Conservation (phyloP, 208 protist species). For the Leishmania arabica region DNA sequence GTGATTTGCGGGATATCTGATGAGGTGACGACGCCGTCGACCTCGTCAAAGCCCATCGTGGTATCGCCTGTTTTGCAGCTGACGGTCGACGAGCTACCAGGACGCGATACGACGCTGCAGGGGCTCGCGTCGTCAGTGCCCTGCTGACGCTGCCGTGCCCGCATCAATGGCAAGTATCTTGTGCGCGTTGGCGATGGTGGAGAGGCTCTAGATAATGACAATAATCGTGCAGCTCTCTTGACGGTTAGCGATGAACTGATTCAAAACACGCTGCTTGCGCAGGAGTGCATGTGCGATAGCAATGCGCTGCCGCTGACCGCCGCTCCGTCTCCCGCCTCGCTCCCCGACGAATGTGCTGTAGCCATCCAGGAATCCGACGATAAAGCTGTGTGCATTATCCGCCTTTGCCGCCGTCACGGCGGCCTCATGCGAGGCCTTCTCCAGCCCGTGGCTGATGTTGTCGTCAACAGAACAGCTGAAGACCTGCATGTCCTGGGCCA, state of each 20-base stretch:
- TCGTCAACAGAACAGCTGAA: constrained; percentile 92
- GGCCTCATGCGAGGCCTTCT: constrained; percentile 30
- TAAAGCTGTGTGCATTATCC: constrained; percentile 65
- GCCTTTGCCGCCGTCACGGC: constrained; percentile 42
- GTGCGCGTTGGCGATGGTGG: constrained; percentile 58
- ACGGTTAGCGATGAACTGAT: constrained; percentile 46
- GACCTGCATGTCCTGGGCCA: constrained; percentile 97
- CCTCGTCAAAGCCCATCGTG: constrained; percentile 46
- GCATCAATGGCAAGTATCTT: constrained; percentile 61
- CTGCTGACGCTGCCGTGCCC: constrained; percentile 47
- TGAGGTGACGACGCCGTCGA: constrained; percentile 8
- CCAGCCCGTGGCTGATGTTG: constrained; percentile 66
- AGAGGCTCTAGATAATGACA: constrained; percentile 66
- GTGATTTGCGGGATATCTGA: background rate
- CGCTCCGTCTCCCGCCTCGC: constrained; percentile 84
- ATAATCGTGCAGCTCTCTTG: constrained; percentile 67
- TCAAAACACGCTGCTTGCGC: constrained; percentile 68
- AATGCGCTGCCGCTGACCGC: constrained; percentile 95
- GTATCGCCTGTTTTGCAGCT: constrained; percentile 36
- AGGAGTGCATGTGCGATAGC: constrained; percentile 94
- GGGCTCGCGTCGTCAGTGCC: constrained; percentile 47
- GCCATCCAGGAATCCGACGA: constrained; percentile 41
- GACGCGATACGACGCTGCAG: constrained; percentile 37
- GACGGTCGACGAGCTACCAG: constrained; percentile 42
- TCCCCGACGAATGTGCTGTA: constrained; percentile 62